Conservation (phyloP, 306 rosid species). For the Sesbania bispinosa region DNA sequence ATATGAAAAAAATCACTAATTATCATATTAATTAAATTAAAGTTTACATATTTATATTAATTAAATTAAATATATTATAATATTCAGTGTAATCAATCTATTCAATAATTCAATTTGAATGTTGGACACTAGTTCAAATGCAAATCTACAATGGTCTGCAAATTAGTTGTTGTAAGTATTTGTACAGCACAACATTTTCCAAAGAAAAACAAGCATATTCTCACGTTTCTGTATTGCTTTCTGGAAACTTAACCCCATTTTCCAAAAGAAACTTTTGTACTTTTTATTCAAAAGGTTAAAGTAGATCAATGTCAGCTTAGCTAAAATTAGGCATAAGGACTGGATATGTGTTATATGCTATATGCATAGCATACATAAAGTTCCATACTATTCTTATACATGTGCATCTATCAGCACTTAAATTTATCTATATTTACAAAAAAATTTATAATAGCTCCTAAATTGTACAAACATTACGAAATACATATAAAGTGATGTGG, state of each 20-base stretch:
- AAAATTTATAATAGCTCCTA: too few species aligned
- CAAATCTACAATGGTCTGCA: too few species aligned
- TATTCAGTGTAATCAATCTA: too few species aligned
- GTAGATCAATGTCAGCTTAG: neutral
- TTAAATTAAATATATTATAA: too few species aligned
- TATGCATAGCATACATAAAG: neutral
- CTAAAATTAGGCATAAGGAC: neutral
- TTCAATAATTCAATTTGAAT: too few species aligned
- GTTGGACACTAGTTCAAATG: too few species aligned
- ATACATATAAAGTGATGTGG: neutral
- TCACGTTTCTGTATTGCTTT: constrained; percentile 6
- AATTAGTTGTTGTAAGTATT: neutral
- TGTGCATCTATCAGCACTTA: too few species aligned
- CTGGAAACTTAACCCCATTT: neutral
- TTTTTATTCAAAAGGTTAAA: neutral
- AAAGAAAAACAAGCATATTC: constrained; percentile 14
- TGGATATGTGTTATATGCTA: neutral
- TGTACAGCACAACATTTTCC: neutral
- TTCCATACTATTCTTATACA: neutral
- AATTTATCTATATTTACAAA: neutral
- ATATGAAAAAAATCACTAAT: too few species aligned
- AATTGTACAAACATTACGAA: too few species aligned
- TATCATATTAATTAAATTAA: too few species aligned
- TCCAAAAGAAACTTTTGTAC: neutral
- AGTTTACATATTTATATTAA: too few species aligned